A percentile compares a stretch with the other conserved stretches of the same genome.
These are phyloP conservation scores for Collariella sp. DNA, from an alignment of 495 filamentous ascomycete genomes.

Conservation along the genomic window DNA sequence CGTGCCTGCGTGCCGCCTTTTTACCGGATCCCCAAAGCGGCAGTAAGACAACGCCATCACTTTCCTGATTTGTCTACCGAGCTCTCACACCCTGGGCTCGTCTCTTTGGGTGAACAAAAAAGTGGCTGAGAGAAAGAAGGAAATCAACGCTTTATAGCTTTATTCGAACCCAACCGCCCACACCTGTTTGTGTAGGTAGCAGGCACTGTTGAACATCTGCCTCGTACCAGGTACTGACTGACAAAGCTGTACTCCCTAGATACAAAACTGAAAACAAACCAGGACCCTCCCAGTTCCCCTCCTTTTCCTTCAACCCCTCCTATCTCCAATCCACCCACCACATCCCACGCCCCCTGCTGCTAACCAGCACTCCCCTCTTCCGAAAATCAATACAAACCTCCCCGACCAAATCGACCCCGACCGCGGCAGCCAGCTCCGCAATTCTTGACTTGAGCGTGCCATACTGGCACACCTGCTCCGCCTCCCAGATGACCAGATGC, in stretches of 20 bases:
- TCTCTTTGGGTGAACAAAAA: not conserved
- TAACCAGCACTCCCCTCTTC: not conserved
- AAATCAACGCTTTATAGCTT: no score
- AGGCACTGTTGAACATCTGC: no score
- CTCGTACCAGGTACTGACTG: no score
- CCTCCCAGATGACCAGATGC: constrained; percentile 60
- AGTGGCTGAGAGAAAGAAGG: no score
- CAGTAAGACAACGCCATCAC: constrained; percentile 13
- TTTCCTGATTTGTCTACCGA: constrained; percentile 19
- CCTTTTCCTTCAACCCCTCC: not conserved
- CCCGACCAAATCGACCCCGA: constrained; percentile 59
- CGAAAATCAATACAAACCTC: constrained; percentile 42
- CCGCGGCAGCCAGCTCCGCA: constrained; percentile 65
- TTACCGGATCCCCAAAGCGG: constrained; percentile 12
- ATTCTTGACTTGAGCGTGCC: constrained; percentile 55
- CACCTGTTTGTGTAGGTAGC: no score
- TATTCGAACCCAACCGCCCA: no score
- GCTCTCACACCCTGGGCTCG: not conserved
- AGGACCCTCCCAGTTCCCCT: no score
- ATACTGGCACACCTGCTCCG: constrained; percentile 44
- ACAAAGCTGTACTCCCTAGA: no score
- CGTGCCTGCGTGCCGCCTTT: not conserved
- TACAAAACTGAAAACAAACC: no score
- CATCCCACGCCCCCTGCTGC: not conserved
- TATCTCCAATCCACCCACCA: not conserved